These are phyloP conservation scores for Aspergillus felis DNA, from an alignment of 2,329 filamentous ascomycete genomes.

Conservation along the genomic window DNA sequence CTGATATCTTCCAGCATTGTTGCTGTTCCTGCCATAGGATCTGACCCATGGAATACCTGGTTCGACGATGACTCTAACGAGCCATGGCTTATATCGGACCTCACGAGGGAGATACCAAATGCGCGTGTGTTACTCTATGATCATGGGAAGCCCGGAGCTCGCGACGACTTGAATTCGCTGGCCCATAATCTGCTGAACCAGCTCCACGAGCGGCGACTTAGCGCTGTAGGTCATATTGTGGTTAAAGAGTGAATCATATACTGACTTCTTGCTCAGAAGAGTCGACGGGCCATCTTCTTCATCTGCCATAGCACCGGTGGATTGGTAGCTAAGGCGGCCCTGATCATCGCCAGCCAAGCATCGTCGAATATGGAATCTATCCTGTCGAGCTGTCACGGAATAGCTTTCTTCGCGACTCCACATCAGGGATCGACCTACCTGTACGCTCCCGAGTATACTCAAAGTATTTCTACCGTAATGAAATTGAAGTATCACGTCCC, in stretches of 20 bases:
- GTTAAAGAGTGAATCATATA: background rate
- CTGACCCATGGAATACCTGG: slow-evolving; percentile 28
- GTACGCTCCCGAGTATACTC: slow-evolving; percentile 54
- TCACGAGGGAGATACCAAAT: slow-evolving; percentile 17
- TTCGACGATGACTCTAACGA: slow-evolving; percentile 12
- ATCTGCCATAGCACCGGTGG: slow-evolving; percentile 61
- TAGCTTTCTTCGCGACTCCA: slow-evolving; percentile 60
- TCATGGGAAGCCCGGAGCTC: slow-evolving; percentile 23
- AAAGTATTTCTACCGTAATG: slow-evolving; percentile 52
- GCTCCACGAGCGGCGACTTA: slow-evolving; percentile 19
- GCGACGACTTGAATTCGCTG: slow-evolving; percentile 24
- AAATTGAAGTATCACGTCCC: slow-evolving; percentile 52
- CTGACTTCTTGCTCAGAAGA: slow-evolving; percentile 8
- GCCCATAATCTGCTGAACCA: slow-evolving; percentile 22
- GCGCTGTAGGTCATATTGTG: slow-evolving; percentile 11
- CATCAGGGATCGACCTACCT: slow-evolving; percentile 63
- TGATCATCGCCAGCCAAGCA: slow-evolving; percentile 38
- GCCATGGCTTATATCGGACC: slow-evolving; percentile 25
- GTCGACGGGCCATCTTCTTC: slow-evolving; percentile 53
- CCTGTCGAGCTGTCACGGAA: slow-evolving; percentile 56
- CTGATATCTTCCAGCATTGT: slow-evolving; percentile 24
- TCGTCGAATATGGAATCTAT: slow-evolving; percentile 34
- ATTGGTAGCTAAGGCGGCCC: slow-evolving; percentile 55
- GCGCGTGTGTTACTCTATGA: slow-evolving; percentile 27
- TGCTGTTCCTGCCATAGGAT: slow-evolving; percentile 34